phyloP scores from a whole-genome alignment of 2,329 filamentous ascomycete species.

The Aspergillus udagawae region DNA sequence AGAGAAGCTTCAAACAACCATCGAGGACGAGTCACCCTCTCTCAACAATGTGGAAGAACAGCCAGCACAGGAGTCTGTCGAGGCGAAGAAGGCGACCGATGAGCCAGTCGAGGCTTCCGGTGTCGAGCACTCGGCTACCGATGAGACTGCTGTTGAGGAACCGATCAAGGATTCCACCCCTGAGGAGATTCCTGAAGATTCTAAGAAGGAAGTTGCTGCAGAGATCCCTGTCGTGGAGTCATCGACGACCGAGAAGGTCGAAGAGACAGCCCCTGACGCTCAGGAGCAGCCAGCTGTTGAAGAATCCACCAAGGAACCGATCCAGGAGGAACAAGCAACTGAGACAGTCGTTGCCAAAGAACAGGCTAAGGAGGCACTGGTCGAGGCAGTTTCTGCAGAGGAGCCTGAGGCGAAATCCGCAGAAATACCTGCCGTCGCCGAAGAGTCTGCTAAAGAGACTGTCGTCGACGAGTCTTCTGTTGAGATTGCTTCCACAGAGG shows the following conservation, averaged over 20 bases:
- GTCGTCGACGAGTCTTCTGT: slow-evolving; percentile 1
- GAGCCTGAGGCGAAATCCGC: slow-evolving; percentile 3
- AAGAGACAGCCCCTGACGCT: background rate
- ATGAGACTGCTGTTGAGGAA: slow-evolving; percentile 7
- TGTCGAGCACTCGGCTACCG: slow-evolving; percentile 4
- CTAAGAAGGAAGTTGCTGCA: slow-evolving; percentile 2
- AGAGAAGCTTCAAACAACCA: background rate
- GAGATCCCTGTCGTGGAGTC: slow-evolving; percentile 2
- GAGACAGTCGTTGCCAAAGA: slow-evolving; percentile 11
- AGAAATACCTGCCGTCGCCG: background rate
- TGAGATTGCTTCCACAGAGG: slow-evolving; percentile 4
- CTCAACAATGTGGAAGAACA: slow-evolving; percentile 4
- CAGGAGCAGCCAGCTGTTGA: slow-evolving; percentile 1
- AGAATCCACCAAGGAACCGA: background rate
- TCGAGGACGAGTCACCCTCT: background rate
- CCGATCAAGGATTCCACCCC: slow-evolving; percentile 4
- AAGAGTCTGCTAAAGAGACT: slow-evolving; percentile 6
- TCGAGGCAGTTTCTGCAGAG: background rate
- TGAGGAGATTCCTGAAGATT: slow-evolving; percentile 2
- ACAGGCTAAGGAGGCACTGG: background rate
- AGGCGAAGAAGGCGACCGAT: slow-evolving; percentile 2
- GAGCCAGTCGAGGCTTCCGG: slow-evolving; percentile 2
- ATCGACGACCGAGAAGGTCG: slow-evolving; percentile 5
- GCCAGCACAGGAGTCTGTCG: background rate
- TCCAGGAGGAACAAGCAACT: slow-evolving; percentile 2